phyloP scores from a whole-genome alignment of 805 yeast genomes.

The Yarrowia sp. region DNA sequence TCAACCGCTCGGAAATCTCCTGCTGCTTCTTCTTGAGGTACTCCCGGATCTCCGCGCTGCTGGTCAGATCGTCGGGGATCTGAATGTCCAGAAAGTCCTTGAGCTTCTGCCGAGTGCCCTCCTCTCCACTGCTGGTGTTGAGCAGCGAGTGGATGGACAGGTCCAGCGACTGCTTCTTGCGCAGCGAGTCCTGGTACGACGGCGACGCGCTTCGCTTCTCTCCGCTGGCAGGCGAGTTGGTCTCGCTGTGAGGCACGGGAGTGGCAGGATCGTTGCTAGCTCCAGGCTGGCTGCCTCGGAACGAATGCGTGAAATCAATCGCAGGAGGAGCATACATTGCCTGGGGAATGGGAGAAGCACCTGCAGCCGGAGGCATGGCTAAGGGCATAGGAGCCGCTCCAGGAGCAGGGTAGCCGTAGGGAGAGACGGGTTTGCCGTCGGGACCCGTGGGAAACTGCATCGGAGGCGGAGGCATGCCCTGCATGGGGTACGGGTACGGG shows the following conservation, averaged over 20 bases:
- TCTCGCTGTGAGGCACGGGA: constrained; percentile 16
- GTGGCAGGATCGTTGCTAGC: background rate
- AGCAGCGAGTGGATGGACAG: constrained; percentile 35
- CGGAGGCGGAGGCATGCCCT: constrained; percentile 30
- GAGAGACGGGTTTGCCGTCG: constrained; percentile 14
- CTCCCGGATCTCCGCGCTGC: constrained; percentile 48
- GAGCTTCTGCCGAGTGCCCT: constrained; percentile 31
- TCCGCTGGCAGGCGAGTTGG: constrained; percentile 25
- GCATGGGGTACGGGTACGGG: constrained; percentile 27
- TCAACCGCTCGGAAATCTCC: constrained; percentile 49
- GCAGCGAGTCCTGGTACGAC: constrained; percentile 5
- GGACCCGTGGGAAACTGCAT: constrained; percentile 34
- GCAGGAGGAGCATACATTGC: constrained; percentile 50
- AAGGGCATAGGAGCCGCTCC: constrained; percentile 31
- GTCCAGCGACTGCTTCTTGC: constrained; percentile 28
- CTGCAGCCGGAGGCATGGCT: constrained; percentile 25
- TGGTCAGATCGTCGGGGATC: constrained; percentile 45
- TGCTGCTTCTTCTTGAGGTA: constrained; percentile 49
- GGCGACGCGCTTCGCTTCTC: constrained; percentile 34
- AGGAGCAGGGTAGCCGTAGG: constrained; percentile 29
- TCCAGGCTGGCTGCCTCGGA: constrained; percentile 40
- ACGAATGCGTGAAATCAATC: constrained; percentile 54
- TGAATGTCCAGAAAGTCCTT: constrained; percentile 38
- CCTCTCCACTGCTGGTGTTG: constrained; percentile 18
- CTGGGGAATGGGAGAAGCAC: constrained; percentile 18